Evolutionary conservation across 306 rosid species (phyloP), one percentile per base, ranked within the genome.

Genomic region (Prunus persica): DNA sequence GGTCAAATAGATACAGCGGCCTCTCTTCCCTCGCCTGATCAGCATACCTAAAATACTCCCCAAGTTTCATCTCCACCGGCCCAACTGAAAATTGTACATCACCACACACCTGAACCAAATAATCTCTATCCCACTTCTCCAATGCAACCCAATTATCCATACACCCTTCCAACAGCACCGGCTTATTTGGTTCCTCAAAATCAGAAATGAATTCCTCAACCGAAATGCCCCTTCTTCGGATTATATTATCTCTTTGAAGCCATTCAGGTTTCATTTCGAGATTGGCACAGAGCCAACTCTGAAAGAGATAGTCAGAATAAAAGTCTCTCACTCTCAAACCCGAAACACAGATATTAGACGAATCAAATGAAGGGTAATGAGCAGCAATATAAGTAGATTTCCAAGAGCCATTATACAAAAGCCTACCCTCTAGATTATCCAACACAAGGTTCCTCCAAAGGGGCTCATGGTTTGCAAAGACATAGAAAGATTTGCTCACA

Each of bases 231-330:
- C 76, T 90, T 78, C 84, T 92, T 41, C 97, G 41, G 55, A 76
- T 68, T 57, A 92, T 87, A 80, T 89, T 92, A 86, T 92, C 97
- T 78, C 91, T 92, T 80, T 88, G 89, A 72, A 89, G 89, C 98
- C 98, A 92, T 62, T 92, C 96, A 0, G 89, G 86, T 71, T 92
- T 95, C 97, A 92, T 89, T 82, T 95, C 98, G 32, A 95, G 97
- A 79, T 88, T 95, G 72, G 97, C 98, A 86, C 97, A 92, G 57
- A 95, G 91, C 98, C 98, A 95, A 77, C 98, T 90, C 89, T 92
- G 98, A 54, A 95, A 95, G 27, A 92, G 95, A 74, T 89, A 88
- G 84, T 95, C 97, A 56, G 96, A 95, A 76, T 95, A 95, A 65
- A 95, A 95, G 81, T 95, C 92, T 67, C 97, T 89, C 45, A 92